These are phyloP conservation scores for Penicillium sp. DNA, from an alignment of 2,329 filamentous ascomycete genomes.

Conservation along the genomic window DNA sequence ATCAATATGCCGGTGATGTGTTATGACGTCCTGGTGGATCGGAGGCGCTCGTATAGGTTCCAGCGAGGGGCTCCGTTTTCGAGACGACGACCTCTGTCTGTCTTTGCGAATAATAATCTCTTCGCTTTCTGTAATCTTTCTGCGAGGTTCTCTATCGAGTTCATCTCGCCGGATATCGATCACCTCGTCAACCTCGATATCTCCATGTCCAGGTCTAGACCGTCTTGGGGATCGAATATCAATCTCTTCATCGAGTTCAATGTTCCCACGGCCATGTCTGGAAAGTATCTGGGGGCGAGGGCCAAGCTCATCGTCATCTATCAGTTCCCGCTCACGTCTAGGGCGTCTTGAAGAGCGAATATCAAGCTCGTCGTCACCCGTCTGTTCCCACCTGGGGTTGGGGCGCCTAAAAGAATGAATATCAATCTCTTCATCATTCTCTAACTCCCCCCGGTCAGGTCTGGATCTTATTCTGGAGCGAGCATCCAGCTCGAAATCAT, in stretches of 20 bases:
- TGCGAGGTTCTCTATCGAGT: conserved; percentile 2
- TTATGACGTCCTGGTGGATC: conserved; percentile 86
- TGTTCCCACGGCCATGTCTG: neutral
- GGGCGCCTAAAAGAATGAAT: too few relatives aligned
- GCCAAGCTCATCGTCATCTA: conserved; percentile 3
- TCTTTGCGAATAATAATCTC: conserved; percentile 6
- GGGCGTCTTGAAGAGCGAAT: conserved; percentile 1
- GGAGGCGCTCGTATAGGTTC: conserved; percentile 72
- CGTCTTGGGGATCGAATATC: neutral
- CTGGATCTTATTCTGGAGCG: neutral
- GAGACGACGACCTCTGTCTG: conserved; percentile 33
- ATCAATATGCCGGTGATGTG: conserved; percentile 82
- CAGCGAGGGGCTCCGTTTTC: conserved; percentile 53
- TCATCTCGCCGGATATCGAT: conserved; percentile 41
- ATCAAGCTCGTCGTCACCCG: neutral
- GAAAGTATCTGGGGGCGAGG: conserved; percentile 6
- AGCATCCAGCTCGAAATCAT: neutral
- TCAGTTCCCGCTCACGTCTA: conserved; percentile 4
- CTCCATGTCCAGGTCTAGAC: neutral
- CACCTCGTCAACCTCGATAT: conserved; percentile 22
- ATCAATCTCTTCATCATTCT: neutral
- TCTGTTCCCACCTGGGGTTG: neutral
- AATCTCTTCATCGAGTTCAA: conserved; percentile 28
- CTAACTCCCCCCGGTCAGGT: neutral
- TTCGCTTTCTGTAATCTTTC: conserved; percentile 7